Conservation (phyloP, 257 asterid genomes). For the Solanum paucissectum region DNA sequence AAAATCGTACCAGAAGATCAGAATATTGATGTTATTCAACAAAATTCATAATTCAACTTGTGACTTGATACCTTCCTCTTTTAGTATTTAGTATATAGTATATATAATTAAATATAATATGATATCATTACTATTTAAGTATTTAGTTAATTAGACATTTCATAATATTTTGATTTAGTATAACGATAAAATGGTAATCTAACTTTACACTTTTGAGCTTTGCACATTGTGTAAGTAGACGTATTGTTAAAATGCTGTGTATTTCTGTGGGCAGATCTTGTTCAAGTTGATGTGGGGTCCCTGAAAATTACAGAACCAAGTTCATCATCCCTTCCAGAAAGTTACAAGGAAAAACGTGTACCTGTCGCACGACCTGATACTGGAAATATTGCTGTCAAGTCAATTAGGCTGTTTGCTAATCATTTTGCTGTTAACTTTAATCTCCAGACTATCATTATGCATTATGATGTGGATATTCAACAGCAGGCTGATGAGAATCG, state of each 20-base stretch:
- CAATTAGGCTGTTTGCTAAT: conserved; percentile 36
- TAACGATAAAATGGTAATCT: too few relatives aligned
- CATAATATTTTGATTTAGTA: too few relatives aligned
- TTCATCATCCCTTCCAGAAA: background rate
- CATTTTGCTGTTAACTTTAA: conserved; percentile 44
- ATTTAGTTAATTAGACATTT: too few relatives aligned
- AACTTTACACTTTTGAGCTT: too few relatives aligned
- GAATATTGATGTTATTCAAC: background rate
- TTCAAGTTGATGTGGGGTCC: background rate
- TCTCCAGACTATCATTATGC: conserved; percentile 18
- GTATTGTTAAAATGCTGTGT: background rate
- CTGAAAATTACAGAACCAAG: conserved; percentile 11
- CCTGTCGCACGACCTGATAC: conserved; percentile 45
- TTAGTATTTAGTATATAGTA: background rate
- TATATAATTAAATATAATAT: too few relatives aligned
- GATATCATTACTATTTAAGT: too few relatives aligned
- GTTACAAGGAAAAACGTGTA: conserved; percentile 1
- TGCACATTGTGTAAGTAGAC: too few relatives aligned
- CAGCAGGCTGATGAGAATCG: conserved; percentile 9
- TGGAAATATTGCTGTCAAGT: conserved; percentile 23
- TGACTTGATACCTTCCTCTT: background rate
- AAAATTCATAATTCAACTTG: background rate
- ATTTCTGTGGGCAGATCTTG: conserved; percentile 8
- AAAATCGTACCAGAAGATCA: background rate
- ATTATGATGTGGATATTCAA: conserved; percentile 48